A percentile compares a stretch with the other conserved stretches of the same genome.
Conservation (phyloP, 257 asterid species). For the Solanum gandarillasii region DNA sequence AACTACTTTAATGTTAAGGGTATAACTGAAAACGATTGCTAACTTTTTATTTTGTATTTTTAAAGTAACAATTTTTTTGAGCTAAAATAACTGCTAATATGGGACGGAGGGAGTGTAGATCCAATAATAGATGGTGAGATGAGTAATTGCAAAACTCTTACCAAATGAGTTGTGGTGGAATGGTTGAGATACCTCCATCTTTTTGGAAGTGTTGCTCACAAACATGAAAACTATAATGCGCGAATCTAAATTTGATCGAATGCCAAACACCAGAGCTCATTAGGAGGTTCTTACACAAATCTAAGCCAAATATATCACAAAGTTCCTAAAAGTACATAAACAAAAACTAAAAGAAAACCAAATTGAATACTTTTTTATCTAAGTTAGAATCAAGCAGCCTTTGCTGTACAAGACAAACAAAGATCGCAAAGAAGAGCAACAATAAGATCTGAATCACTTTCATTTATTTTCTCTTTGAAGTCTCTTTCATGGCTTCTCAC, state of each 20-base stretch:
- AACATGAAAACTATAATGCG: rapidly evolving
- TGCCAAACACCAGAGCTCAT: background rate
- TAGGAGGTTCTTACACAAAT: background rate
- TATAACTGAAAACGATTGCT: background rate
- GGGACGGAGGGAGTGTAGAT: background rate
- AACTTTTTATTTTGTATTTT: background rate
- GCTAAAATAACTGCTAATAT: background rate
- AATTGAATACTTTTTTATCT: background rate
- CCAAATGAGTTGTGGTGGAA: background rate
- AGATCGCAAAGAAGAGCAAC: background rate
- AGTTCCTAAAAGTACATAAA: background rate
- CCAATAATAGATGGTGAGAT: background rate
- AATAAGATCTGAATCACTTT: background rate
- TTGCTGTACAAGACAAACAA: background rate
- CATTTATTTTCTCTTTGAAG: background rate
- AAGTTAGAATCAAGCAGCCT: background rate
- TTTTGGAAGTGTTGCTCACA: background rate
- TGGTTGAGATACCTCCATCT: background rate
- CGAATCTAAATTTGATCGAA: background rate
- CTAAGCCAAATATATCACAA: background rate
- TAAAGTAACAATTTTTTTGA: background rate
- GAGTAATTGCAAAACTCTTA: background rate
- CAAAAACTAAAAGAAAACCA: background rate
- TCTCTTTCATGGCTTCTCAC: background rate
- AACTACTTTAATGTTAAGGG: background rate